phyloP scores from a whole-genome alignment of 345 rosid genomes.

The Hirschfeldia incana region DNA sequence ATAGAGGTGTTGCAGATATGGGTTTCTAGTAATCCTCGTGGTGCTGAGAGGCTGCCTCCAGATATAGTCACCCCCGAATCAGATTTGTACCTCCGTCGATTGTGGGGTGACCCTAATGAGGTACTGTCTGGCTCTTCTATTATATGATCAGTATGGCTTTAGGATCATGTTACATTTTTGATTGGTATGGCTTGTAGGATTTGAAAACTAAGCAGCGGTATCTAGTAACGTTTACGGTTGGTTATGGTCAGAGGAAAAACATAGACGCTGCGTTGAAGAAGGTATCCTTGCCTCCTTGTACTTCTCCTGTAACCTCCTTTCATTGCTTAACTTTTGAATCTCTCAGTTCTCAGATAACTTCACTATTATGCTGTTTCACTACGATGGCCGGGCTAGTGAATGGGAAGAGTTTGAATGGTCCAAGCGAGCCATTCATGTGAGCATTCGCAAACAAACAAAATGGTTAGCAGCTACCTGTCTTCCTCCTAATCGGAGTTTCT shows the following conservation, averaged over 20 bases:
- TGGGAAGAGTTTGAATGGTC: slow-evolving; percentile 99
- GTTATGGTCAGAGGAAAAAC: slow-evolving; percentile 69
- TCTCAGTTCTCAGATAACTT: slow-evolving; percentile 93
- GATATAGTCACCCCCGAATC: slow-evolving; percentile 76
- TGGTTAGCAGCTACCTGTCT: slow-evolving; percentile 53
- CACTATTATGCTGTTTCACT: slow-evolving; percentile 86
- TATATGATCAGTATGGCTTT: neutral
- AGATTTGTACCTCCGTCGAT: slow-evolving; percentile 70
- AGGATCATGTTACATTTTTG: slow-evolving; percentile 7
- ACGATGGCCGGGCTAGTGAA: slow-evolving; percentile 76
- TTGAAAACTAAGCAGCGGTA: slow-evolving; percentile 58
- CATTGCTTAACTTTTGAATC: slow-evolving; percentile 4
- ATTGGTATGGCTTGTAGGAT: slow-evolving; percentile 61
- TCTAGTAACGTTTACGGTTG: slow-evolving; percentile 92
- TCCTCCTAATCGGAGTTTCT: slow-evolving; percentile 14
- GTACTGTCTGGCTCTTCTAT: slow-evolving; percentile 34
- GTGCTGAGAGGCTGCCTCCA: slow-evolving; percentile 92
- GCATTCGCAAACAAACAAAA: slow-evolving; percentile 80
- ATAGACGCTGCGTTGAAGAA: slow-evolving; percentile 81
- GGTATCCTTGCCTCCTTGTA: slow-evolving; percentile 44
- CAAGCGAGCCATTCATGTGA: slow-evolving; percentile 85
- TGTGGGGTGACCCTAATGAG: slow-evolving; percentile 71
- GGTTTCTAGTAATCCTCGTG: slow-evolving; percentile 90
- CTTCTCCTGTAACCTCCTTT: neutral
- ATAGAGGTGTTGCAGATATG: slow-evolving; percentile 59